Evolutionary conservation across 495 filamentous ascomycete species (phyloP).

Genomic region (Aspergillus sparsus): DNA sequence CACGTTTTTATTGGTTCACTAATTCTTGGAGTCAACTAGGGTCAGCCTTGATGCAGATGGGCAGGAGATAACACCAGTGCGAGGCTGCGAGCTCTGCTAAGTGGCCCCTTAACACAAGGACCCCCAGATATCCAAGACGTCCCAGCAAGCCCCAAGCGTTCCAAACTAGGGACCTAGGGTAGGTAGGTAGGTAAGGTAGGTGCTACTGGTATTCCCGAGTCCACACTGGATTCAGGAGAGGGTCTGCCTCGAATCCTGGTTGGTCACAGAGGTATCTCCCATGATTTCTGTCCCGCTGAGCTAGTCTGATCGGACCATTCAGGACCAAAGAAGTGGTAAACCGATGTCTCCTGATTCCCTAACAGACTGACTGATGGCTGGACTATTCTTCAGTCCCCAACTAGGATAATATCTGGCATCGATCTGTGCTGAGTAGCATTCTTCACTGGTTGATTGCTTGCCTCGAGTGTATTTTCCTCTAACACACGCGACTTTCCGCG

Average conservation of each 20-base stretch:
- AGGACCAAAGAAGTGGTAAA: not conserved
- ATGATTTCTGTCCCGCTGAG: not conserved
- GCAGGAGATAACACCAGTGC: too few species aligned
- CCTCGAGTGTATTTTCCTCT: not conserved
- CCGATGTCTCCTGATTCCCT: not conserved
- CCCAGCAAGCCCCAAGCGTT: not conserved
- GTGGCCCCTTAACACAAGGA: too few species aligned
- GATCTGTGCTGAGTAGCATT: conserved; percentile 3
- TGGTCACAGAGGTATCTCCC: not conserved
- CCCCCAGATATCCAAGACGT: not conserved
- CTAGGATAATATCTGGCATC: not conserved
- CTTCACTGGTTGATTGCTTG: not conserved
- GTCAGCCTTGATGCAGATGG: too few species aligned
- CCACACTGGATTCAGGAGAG: not conserved
- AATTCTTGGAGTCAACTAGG: too few species aligned
- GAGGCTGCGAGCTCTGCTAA: too few species aligned
- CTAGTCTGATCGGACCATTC: not conserved
- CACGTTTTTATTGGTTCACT: too few species aligned
- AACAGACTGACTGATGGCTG: too few species aligned
- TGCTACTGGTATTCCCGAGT: too few species aligned
- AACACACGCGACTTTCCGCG: conserved; percentile 4
- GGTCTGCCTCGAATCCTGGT: not conserved
- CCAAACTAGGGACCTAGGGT: too few species aligned
- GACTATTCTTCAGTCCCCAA: not conserved
- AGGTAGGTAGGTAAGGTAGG: too few species aligned